Percentiles rank a stretch among this genome's conserved stretches.
Evolutionary conservation across 2,329 filamentous ascomycete species (phyloP).

Genomic region (Diaporthe capsici): DNA sequence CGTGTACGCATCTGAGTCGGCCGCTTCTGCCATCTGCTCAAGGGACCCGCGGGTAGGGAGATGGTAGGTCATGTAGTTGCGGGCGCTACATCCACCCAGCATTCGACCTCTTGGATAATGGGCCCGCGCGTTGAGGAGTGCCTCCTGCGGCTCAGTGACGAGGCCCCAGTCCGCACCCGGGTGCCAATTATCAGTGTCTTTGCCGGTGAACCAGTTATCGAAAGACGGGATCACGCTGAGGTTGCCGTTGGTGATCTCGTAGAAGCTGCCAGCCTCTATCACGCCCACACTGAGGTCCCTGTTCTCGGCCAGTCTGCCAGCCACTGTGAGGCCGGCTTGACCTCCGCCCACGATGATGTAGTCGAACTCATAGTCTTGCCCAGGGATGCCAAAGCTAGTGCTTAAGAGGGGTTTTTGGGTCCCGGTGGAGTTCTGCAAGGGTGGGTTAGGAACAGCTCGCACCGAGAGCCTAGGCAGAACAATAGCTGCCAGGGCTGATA

Average conservation of each 20-base stretch:
- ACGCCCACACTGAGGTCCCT: conserved; percentile 42
- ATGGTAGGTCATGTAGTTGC: conserved; percentile 38
- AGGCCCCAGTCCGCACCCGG: conserved; percentile 29
- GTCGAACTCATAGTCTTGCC: conserved; percentile 47
- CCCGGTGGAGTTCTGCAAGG: background rate
- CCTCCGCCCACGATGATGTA: conserved; percentile 36
- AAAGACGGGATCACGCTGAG: conserved; percentile 11
- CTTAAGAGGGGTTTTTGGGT: background rate
- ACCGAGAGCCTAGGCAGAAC: background rate
- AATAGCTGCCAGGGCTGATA: conserved; percentile 1
- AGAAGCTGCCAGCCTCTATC: conserved; percentile 36
- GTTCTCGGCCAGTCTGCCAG: conserved; percentile 15
- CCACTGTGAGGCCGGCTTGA: conserved; percentile 30
- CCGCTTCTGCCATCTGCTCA: conserved; percentile 21
- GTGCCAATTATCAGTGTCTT: background rate
- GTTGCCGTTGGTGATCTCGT: conserved; percentile 28
- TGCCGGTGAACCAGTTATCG: background rate
- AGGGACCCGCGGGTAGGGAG: background rate
- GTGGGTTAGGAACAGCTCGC: conserved; percentile 6
- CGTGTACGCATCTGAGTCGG: conserved; percentile 8
- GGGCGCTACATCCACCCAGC: conserved; percentile 21
- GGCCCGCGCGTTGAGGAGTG: background rate
- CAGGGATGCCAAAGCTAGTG: conserved; percentile 17
- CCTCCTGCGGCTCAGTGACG: conserved; percentile 28
- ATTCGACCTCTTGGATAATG: conserved; percentile 28